Conservation (phyloP, 192 early-diverging fungal genomes). For the Funneliformis geosporum region DNA sequence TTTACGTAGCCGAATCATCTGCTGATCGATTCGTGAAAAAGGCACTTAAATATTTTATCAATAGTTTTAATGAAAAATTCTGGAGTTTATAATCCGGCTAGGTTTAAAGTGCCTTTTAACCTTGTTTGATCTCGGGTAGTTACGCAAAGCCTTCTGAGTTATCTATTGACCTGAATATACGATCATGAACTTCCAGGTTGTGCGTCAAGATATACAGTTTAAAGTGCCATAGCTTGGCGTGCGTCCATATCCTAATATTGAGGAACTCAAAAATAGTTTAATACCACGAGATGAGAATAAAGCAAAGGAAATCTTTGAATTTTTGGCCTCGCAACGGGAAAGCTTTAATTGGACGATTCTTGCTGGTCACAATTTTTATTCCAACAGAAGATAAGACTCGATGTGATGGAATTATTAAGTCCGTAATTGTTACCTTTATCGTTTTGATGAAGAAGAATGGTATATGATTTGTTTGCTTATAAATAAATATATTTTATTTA, state of each 20-base stretch:
- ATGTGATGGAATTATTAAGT: not conserved
- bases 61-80: constrained; percentile 55
- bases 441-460: constrained; percentile 11
- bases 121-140: constrained; percentile 41
- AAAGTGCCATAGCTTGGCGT: constrained; percentile 68
- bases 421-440: constrained; percentile 13
- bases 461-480: not conserved
- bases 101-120: constrained; percentile 63
- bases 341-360: constrained; percentile 67
- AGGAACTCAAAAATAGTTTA: constrained; percentile 43
- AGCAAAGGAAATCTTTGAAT: constrained; percentile 64
- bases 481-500: not conserved
- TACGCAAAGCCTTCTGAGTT: constrained; percentile 64
- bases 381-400: constrained; percentile 44
- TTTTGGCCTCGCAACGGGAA: constrained; percentile 61
- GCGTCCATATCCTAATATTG: constrained; percentile 54
- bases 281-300: constrained; percentile 37
- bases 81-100: constrained; percentile 46
- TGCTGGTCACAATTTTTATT: constrained; percentile 59
- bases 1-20: constrained; percentile 43
- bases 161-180: constrained; percentile 58
- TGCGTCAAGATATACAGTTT: constrained; percentile 54
- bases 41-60: constrained; percentile 70
- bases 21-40: constrained; percentile 43
- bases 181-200: constrained; percentile 67